Conservation (phyloP, 768 basidiomycete genomes). For the Lactarius psammicola region DNA sequence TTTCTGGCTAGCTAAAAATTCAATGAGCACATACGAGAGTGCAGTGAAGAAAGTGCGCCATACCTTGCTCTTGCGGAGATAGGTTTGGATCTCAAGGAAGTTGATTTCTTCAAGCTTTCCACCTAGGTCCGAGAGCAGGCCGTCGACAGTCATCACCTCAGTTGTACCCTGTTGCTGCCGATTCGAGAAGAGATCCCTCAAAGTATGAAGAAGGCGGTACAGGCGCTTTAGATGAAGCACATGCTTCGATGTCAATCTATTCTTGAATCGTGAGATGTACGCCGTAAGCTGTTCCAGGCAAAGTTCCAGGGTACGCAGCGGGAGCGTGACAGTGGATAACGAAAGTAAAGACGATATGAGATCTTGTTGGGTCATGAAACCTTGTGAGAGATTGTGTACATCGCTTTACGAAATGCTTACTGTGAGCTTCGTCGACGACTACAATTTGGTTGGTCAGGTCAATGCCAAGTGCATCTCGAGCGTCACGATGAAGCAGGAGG, state of each 20-base stretch:
- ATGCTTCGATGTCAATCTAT: constrained; percentile 70
- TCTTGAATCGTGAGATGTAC: constrained; percentile 77
- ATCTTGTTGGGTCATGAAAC: constrained; percentile 46
- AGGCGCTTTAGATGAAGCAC: constrained; percentile 79
- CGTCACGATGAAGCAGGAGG: constrained; percentile 76
- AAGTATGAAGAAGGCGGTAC: constrained; percentile 64
- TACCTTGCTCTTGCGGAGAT: constrained; percentile 82
- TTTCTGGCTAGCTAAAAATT: constrained; percentile 60
- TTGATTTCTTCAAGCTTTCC: constrained; percentile 73
- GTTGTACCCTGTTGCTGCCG: constrained; percentile 48
- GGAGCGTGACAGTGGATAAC: constrained; percentile 70
- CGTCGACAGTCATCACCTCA: constrained; percentile 68
- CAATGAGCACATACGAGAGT: background rate
- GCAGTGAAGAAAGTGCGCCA: constrained; percentile 29
- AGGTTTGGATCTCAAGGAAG: constrained; percentile 75
- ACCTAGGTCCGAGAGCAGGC: constrained; percentile 65
- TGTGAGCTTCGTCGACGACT: constrained; percentile 96
- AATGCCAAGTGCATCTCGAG: constrained; percentile 86
- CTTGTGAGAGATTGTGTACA: constrained; percentile 1
- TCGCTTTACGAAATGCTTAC: constrained; percentile 45
- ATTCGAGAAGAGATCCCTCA: constrained; percentile 56
- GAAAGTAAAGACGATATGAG: constrained; percentile 87
- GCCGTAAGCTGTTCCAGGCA: constrained; percentile 73
- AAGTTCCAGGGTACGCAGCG: constrained; percentile 51
- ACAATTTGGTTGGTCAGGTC: constrained; percentile 81